Conservation (phyloP, 495 filamentous ascomycete species). For the Trichoderma asperelloides region DNA sequence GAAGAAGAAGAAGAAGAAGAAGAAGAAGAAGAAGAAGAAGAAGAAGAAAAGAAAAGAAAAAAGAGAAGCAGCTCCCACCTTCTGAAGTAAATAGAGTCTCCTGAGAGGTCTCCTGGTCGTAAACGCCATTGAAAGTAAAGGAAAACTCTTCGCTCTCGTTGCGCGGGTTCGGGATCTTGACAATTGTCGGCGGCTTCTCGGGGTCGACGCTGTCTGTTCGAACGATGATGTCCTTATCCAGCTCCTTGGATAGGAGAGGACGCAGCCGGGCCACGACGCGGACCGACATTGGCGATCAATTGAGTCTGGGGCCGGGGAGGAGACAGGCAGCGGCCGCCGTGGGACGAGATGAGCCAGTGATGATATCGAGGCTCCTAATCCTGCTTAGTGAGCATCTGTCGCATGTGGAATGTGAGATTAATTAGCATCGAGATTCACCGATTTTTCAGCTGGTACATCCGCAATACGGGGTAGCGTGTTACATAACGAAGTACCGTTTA, state of each 20-base stretch:
- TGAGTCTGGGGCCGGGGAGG: background rate
- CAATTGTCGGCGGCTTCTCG: conserved; percentile 49
- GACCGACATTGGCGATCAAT: conserved; percentile 49
- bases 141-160: conserved; percentile 85
- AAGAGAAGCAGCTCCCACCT: conserved; percentile 40
- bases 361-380: background rate
- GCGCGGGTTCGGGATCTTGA: conserved; percentile 91
- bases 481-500: background rate
- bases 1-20: too few species aligned
- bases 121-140: conserved; percentile 92
- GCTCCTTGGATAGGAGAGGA: conserved; percentile 74
- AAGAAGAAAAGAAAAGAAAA: background rate
- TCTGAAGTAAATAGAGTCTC: conserved; percentile 82
- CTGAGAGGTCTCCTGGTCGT: conserved; percentile 69
- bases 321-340: background rate
- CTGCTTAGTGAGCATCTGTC: conserved; percentile 4
- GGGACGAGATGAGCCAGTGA: background rate
- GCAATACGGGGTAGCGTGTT: background rate
- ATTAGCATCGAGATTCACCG: background rate
- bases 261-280: conserved; percentile 84
- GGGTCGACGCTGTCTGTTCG: conserved; percentile 49
- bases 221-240: conserved; percentile 78
- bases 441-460: background rate
- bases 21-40: too few species aligned
- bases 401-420: background rate